Percentiles rank a stretch among this genome's conserved stretches.
Conservation (phyloP, 2,329 filamentous ascomycete species). For the Exophiala sp. region DNA sequence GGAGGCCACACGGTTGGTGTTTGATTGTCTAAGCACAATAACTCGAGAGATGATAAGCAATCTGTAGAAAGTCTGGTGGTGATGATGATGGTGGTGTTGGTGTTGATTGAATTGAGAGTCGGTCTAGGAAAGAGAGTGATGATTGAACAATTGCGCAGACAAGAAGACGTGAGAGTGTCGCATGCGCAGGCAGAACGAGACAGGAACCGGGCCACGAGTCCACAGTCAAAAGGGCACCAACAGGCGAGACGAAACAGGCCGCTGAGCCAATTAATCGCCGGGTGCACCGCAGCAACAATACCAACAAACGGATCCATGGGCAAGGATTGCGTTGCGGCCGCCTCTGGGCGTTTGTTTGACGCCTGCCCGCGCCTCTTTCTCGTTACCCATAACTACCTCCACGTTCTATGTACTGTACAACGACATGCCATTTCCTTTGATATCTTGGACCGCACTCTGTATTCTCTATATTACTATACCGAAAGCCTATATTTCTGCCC, state of each 20-base stretch:
- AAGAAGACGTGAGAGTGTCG: neutral
- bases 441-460: no score
- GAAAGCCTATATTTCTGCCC: no score
- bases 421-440: no score
- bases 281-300: no score
- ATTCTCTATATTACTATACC: no score
- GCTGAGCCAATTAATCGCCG: no score
- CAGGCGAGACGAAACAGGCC: neutral
- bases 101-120: neutral
- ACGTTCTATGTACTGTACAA: no score
- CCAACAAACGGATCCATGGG: no score
- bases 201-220: neutral
- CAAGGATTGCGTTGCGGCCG: no score
- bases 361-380: no score
- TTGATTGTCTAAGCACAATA: neutral
- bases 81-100: neutral
- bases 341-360: no score
- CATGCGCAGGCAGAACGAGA: neutral
- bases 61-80: neutral
- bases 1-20: neutral
- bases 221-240: neutral
- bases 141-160: conserved; percentile 3
- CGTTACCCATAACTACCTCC: no score
- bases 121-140: neutral
- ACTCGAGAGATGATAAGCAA: neutral